phyloP scores from a whole-genome alignment of 805 yeast species.

The Barnettozyma vustinii region DNA sequence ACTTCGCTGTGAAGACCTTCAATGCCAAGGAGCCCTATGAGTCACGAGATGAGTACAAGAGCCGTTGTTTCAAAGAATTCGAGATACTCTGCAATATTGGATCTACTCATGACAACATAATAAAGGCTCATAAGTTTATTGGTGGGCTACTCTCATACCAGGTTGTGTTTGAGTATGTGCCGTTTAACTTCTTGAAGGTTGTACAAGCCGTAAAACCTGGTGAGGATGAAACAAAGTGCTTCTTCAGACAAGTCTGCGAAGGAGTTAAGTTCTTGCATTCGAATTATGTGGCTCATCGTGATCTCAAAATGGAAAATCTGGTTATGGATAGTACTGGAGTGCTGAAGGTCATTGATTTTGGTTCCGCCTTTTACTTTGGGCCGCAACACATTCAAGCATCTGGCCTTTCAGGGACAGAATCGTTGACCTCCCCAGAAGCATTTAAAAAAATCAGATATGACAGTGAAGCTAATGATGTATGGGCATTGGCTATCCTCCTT shows the following conservation, averaged over 20 bases:
- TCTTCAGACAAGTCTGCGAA: conserved; percentile 69
- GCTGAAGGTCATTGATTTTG: conserved; percentile 85
- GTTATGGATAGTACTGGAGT: conserved; percentile 70
- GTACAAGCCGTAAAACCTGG: conserved; percentile 78
- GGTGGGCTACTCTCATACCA: conserved; percentile 51
- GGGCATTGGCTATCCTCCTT: conserved; percentile 85
- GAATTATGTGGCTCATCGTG: conserved; percentile 85
- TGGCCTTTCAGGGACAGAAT: conserved; percentile 92
- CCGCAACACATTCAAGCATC: conserved; percentile 51
- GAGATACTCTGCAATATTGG: conserved; percentile 62
- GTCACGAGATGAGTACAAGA: conserved; percentile 56
- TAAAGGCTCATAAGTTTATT: conserved; percentile 68
- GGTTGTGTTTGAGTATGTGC: conserved; percentile 86
- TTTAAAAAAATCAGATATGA: conserved; percentile 61
- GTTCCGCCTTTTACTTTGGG: conserved; percentile 72
- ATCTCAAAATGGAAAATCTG: conserved; percentile 86
- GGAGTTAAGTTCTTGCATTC: conserved; percentile 73
- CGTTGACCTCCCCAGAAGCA: conserved; percentile 87
- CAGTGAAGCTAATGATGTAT: conserved; percentile 76
- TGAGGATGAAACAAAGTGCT: conserved; percentile 62
- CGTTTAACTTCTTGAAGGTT: conserved; percentile 79
- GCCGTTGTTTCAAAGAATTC: conserved; percentile 73
- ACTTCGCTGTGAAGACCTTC: conserved; percentile 43
- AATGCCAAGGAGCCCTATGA: conserved; percentile 44
- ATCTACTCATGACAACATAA: conserved; percentile 60